Evolutionary conservation across 495 filamentous ascomycete genomes (phyloP).

Genomic region (Xylaria flabelliformis): DNA sequence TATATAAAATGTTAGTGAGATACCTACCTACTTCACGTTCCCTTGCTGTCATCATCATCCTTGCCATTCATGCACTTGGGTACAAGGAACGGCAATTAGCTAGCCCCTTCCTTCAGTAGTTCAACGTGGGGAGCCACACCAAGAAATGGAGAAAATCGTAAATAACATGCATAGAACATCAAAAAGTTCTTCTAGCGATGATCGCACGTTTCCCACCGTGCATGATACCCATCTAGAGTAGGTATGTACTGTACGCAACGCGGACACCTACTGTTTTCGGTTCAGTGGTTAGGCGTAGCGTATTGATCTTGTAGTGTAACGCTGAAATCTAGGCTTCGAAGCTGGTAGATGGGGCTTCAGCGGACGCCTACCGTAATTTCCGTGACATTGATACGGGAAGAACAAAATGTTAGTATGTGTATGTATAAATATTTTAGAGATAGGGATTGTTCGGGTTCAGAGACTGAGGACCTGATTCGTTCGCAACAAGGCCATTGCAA

Average conservation of each 20-base stretch:
- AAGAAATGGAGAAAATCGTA: not conserved
- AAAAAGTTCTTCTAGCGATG: not conserved
- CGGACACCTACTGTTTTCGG: not conserved
- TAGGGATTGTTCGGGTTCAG: constrained; percentile 22
- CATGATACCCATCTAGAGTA: not conserved
- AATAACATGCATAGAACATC: constrained; percentile 7
- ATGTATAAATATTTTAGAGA: constrained; percentile 18
- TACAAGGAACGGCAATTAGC: constrained; percentile 10
- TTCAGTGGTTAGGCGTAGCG: not conserved
- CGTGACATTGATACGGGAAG: not conserved
- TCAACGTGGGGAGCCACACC: constrained; percentile 16
- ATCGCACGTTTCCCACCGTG: not conserved
- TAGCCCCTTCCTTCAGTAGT: not conserved
- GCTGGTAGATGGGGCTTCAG: constrained; percentile 12
- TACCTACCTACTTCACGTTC: constrained; percentile 16
- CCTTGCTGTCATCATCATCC: constrained; percentile 8
- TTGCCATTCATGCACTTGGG: constrained; percentile 17
- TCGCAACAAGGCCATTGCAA: constrained; percentile 31
- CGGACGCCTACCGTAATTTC: not conserved
- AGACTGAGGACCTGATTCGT: constrained; percentile 21
- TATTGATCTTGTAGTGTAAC: not conserved
- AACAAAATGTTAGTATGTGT: not conserved
- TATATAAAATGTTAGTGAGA: constrained; percentile 16
- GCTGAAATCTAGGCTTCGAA: constrained; percentile 21
- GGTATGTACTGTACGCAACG: not conserved